Evolutionary conservation across 805 yeast species (phyloP).

Genomic region (Myxozyma sirexii): DNA sequence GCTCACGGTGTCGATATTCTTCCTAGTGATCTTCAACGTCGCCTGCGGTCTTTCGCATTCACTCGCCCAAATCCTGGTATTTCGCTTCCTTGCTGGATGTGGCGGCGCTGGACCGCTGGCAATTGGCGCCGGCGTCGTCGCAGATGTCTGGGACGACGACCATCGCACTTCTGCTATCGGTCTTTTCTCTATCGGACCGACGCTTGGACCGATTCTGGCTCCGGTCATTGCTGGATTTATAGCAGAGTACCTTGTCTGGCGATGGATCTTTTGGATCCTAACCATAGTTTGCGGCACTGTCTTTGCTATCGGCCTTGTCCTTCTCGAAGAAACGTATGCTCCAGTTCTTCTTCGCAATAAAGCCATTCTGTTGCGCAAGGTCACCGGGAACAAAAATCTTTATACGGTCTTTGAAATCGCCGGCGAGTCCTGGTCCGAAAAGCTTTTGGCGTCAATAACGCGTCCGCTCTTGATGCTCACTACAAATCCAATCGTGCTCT

Average conservation of each 20-base stretch:
- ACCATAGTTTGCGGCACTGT: constrained; percentile 21
- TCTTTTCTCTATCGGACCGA: constrained; percentile 41
- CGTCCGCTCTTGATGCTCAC: constrained; percentile 42
- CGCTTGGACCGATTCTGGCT: constrained; percentile 69
- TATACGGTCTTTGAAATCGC: constrained; percentile 52
- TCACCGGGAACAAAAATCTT: constrained; percentile 53
- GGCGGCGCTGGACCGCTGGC: constrained; percentile 69
- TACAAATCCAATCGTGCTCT: constrained; percentile 45
- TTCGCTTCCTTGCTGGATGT: constrained; percentile 65
- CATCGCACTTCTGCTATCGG: constrained; percentile 53
- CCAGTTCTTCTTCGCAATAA: constrained; percentile 51
- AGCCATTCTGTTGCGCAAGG: constrained; percentile 51
- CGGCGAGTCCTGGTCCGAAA: constrained; percentile 46
- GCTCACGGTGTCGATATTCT: constrained; percentile 39
- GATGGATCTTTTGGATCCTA: constrained; percentile 55
- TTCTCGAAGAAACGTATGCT: constrained; percentile 66
- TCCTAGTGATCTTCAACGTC: constrained; percentile 50
- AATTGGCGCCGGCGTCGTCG: constrained; percentile 69
- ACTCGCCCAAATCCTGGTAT: constrained; percentile 58
- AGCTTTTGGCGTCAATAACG: constrained; percentile 48
- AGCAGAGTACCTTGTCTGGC: constrained; percentile 53
- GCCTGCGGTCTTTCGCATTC: constrained; percentile 64
- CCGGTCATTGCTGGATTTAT: constrained; percentile 58
- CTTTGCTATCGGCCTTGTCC: constrained; percentile 38
- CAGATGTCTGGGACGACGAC: constrained; percentile 58